Percentiles rank a stretch among this genome's conserved stretches.
Evolutionary conservation across 495 filamentous ascomycete species (phyloP).

Genomic region (Neurospora sp.): DNA sequence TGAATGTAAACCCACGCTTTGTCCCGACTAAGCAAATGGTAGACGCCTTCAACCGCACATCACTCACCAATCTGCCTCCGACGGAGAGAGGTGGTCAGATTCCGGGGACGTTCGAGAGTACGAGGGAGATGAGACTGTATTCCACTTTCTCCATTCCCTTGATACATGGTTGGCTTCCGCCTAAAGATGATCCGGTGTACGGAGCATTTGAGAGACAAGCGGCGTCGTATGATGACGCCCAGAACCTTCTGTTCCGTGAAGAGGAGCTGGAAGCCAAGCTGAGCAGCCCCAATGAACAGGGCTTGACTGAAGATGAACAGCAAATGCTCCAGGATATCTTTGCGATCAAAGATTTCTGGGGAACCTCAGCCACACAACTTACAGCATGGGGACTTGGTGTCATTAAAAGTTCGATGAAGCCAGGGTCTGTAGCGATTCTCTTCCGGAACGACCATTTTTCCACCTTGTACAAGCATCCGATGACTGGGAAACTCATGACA

Average conservation of each 20-base stretch:
- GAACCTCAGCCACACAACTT: conserved; percentile 72
- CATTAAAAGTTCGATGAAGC: conserved; percentile 51
- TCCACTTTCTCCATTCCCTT: conserved; percentile 77
- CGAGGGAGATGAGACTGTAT: conserved; percentile 77
- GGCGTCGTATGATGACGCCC: conserved; percentile 78
- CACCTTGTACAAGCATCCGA: conserved; percentile 75
- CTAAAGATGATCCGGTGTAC: conserved; percentile 49
- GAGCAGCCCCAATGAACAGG: conserved; percentile 33
- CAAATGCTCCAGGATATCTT: conserved; percentile 66
- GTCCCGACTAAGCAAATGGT: conserved; percentile 37
- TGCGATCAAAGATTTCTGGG: conserved; percentile 71
- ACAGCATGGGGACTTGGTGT: conserved; percentile 70
- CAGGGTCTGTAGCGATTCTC: conserved; percentile 73
- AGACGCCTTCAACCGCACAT: conserved; percentile 33
- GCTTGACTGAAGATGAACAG: conserved; percentile 56
- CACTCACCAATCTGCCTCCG: conserved; percentile 29
- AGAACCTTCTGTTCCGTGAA: conserved; percentile 76
- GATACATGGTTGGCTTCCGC: conserved; percentile 88
- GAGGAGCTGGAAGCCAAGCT: conserved; percentile 81
- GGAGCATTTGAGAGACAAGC: conserved; percentile 61
- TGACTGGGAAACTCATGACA: conserved; percentile 58
- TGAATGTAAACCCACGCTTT: conserved; percentile 95
- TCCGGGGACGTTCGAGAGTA: conserved; percentile 71
- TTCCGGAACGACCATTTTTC: conserved; percentile 97
- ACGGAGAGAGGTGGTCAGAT: conserved; percentile 36